Conservation (phyloP, 306 rosid genomes). For the Urtica urens region DNA sequence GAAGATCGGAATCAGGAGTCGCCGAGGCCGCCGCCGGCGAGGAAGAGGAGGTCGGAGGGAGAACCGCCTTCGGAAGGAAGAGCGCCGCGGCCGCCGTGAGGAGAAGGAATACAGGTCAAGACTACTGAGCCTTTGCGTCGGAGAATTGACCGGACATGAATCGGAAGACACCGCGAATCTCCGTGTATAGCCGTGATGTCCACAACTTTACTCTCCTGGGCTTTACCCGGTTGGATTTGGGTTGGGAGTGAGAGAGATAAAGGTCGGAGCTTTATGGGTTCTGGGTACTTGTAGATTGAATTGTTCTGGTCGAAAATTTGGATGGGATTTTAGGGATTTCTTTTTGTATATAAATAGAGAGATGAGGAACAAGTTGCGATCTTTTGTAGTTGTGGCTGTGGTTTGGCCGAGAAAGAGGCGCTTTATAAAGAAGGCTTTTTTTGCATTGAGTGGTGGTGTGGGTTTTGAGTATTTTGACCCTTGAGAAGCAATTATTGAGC, state of each 20-base stretch:
- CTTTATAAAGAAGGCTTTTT: no score
- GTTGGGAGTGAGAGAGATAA: neutral
- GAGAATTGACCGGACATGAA: slow-evolving; percentile 74
- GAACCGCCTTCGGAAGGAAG: slow-evolving; percentile 99
- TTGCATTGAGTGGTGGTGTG: no score
- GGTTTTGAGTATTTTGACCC: no score
- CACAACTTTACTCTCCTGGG: slow-evolving; percentile 65
- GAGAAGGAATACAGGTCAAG: slow-evolving; percentile 77
- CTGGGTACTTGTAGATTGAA: neutral
- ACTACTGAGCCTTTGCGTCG: slow-evolving; percentile 69
- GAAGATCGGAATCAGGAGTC: neutral
- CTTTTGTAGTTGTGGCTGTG: no score
- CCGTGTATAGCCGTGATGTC: slow-evolving; percentile 97
- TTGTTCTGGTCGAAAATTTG: neutral
- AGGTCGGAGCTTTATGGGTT: neutral
- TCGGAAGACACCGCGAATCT: slow-evolving; percentile 33
- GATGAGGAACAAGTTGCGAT: no score
- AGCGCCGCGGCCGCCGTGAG: slow-evolving; percentile 99
- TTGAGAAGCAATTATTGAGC: no score
- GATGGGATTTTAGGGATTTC: neutral
- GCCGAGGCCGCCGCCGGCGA: slow-evolving; percentile 78
- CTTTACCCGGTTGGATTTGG: slow-evolving; percentile 27
- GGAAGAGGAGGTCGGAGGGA: slow-evolving; percentile 97
- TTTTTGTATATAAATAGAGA: no score
- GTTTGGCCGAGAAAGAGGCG: no score